Evolutionary conservation across 768 basidiomycete genomes (phyloP).

Genomic region (Rhizopogon vesiculosus): DNA sequence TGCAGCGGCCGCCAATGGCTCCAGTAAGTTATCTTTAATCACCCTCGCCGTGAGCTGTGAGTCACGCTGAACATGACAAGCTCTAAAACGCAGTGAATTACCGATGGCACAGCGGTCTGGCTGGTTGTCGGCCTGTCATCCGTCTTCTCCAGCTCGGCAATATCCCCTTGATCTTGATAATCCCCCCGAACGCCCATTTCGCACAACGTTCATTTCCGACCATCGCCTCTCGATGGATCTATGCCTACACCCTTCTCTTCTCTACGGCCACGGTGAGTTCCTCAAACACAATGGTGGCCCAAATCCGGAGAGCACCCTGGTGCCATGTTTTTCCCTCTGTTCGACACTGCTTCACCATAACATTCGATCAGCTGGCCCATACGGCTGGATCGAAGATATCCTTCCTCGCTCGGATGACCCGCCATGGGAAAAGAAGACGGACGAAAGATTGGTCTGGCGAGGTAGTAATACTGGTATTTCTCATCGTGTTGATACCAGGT

Average conservation of each 20-base stretch:
- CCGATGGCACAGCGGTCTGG: conserved; percentile 6
- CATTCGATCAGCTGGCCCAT: not conserved
- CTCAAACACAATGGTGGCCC: conserved; percentile 45
- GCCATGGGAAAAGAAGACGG: not conserved
- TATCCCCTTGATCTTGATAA: not conserved
- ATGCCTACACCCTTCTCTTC: conserved; percentile 29
- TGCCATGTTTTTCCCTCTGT: conserved; percentile 52
- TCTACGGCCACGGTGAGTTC: conserved; percentile 46
- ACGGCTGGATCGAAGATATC: conserved; percentile 25
- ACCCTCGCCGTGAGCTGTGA: not conserved
- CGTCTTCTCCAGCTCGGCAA: not conserved
- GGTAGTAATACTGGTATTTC: conserved; percentile 69
- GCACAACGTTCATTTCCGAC: not conserved
- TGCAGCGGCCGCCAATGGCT: not conserved
- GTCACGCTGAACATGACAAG: not conserved
- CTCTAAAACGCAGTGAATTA: not conserved
- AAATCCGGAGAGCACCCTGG: conserved; percentile 31
- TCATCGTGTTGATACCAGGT: conserved; percentile 33
- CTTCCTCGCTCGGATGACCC: not conserved
- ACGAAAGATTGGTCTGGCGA: conserved; percentile 51
- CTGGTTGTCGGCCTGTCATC: conserved; percentile 8
- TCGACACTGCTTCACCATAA: not conserved
- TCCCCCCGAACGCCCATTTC: not conserved
- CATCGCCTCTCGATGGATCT: conserved; percentile 29
- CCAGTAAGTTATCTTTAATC: not conserved